These are phyloP conservation scores for Salvia miltiorrhiza DNA, from an alignment of 257 asterid species.

Conservation along the genomic window DNA sequence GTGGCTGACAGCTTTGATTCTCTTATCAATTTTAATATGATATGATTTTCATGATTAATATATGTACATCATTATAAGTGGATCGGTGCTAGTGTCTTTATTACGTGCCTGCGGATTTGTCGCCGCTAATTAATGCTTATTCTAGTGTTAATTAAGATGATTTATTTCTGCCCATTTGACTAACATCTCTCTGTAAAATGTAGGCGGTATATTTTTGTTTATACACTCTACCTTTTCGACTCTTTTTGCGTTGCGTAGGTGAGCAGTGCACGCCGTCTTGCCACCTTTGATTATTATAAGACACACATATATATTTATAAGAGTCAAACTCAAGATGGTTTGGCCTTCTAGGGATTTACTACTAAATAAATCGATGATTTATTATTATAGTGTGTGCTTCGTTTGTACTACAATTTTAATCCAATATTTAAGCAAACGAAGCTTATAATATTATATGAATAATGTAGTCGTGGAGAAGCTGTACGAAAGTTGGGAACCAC, in stretches of 20 bases:
- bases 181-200: neutral
- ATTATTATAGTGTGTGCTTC: neutral
- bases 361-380: too few relatives aligned
- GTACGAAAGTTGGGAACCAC: neutral
- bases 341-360: neutral
- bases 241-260: neutral
- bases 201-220: neutral
- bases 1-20: constrained; percentile 25
- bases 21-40: neutral
- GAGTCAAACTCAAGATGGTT: neutral
- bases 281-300: neutral
- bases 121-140: constrained; percentile 30
- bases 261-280: neutral
- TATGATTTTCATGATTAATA: neutral
- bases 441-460: neutral
- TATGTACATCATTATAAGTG: neutral
- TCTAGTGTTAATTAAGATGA: neutral
- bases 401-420: neutral
- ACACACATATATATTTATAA: neutral
- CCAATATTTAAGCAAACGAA: neutral
- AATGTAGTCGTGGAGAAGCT: neutral
- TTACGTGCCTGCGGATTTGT: constrained; percentile 13
- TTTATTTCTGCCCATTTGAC: neutral
- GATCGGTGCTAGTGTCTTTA: neutral
- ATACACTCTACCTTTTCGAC: neutral